phyloP scores from a whole-genome alignment of 495 filamentous ascomycete genomes.

The Daldinia caldariorum region DNA sequence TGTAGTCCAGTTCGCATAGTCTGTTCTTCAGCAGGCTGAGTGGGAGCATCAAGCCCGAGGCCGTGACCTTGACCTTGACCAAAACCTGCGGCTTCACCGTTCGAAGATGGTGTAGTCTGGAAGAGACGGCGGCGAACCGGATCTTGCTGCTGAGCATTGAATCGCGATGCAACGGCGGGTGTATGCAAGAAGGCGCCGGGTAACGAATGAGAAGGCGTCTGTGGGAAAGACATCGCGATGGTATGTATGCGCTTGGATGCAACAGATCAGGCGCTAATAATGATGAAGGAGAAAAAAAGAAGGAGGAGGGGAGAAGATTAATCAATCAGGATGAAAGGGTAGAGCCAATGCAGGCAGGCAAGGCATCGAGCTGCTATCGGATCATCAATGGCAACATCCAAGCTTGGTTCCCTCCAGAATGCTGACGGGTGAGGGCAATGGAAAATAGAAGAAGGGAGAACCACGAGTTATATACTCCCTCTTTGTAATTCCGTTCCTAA shows the following conservation, averaged over 20 bases:
- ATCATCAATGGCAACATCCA: slow-evolving; percentile 45
- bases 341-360: slow-evolving; percentile 54
- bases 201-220: slow-evolving; percentile 70
- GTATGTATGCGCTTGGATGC: slow-evolving; percentile 25
- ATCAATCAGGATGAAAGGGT: slow-evolving; percentile 32
- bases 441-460: slow-evolving; percentile 20
- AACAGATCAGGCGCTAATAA: slow-evolving; percentile 22
- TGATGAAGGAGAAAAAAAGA: not conserved
- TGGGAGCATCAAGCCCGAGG: slow-evolving; percentile 46
- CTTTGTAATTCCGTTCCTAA: not conserved
- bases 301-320: slow-evolving; percentile 2
- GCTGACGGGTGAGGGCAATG: not conserved
- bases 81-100: slow-evolving; percentile 31
- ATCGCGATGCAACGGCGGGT: slow-evolving; percentile 62
- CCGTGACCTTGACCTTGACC: slow-evolving; percentile 45
- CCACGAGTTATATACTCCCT: slow-evolving; percentile 4
- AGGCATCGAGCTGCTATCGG: slow-evolving; percentile 44
- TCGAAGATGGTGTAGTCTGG: slow-evolving; percentile 28
- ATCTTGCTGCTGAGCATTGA: slow-evolving; percentile 48
- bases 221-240: slow-evolving; percentile 67
- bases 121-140: slow-evolving; percentile 57
- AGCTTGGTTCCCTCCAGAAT: slow-evolving; percentile 17
- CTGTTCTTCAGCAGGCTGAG: slow-evolving; percentile 35
- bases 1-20: slow-evolving; percentile 35
- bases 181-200: slow-evolving; percentile 81